A percentile compares a stretch with the other conserved stretches of the same genome.
Evolutionary conservation across 352 stramenopile species (phyloP).

Genomic region (Peronospora farinosa): DNA sequence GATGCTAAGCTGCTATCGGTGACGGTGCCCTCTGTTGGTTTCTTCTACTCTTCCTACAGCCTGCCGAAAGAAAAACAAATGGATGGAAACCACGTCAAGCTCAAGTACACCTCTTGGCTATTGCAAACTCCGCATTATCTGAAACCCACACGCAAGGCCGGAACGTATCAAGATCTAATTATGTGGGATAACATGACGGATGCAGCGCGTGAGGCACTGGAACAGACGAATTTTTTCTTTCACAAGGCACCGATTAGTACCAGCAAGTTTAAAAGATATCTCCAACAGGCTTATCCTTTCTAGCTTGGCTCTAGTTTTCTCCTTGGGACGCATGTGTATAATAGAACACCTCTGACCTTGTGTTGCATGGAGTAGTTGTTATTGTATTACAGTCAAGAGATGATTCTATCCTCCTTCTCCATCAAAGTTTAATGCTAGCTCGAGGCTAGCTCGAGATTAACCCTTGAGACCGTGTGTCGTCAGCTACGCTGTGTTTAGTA

Average conservation of each 20-base stretch:
- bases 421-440: too few relatives aligned
- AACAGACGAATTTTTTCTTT: background rate
- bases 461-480: too few relatives aligned
- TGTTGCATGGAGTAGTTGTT: too few relatives aligned
- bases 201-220: background rate
- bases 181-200: slow-evolving; percentile 16
- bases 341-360: too few relatives aligned
- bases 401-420: too few relatives aligned
- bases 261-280: background rate
- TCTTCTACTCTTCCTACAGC: background rate
- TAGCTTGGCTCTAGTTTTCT: background rate
- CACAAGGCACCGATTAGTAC: background rate
- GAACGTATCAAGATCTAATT: slow-evolving; percentile 14
- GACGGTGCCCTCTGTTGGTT: background rate
- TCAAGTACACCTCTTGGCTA: slow-evolving; percentile 6
- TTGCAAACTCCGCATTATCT: slow-evolving; percentile 11
- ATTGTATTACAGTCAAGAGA: too few relatives aligned
- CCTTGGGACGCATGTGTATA: too few relatives aligned
- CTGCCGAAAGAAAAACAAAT: background rate
- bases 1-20: background rate
- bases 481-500: too few relatives aligned
- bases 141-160: slow-evolving; percentile 1
- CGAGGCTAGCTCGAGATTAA: too few relatives aligned
- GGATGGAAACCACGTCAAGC: slow-evolving; percentile 1
- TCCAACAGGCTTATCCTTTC: slow-evolving; percentile 1